Conservation (phyloP, 371 early-diverging fungal genomes). For the Mucor mucedo region DNA sequence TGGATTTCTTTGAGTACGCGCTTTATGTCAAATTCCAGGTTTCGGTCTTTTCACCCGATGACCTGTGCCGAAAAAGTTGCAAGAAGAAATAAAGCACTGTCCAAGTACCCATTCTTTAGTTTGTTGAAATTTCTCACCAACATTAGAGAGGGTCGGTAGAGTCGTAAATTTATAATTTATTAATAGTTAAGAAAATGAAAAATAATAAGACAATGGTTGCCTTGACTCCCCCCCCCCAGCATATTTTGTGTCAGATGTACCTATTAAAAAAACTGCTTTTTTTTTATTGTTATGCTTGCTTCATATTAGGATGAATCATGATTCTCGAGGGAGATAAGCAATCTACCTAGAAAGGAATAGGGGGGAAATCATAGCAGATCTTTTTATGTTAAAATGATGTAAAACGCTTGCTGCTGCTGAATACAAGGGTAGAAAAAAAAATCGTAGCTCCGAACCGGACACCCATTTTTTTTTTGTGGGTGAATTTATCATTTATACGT, state of each 20-base stretch:
- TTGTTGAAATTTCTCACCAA: slow-evolving; percentile 8
- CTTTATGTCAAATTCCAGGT: slow-evolving; percentile 38
- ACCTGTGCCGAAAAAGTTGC: slow-evolving; percentile 36
- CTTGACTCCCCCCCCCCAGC: too few relatives aligned
- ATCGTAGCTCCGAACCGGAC: slow-evolving; percentile 3
- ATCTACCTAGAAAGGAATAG: not conserved
- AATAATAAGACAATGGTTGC: too few relatives aligned
- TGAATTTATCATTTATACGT: slow-evolving; percentile 4
- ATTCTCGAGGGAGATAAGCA: too few relatives aligned
- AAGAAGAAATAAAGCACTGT: slow-evolving; percentile 23
- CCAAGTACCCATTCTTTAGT: slow-evolving; percentile 29
- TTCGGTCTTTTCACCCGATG: slow-evolving; percentile 16
- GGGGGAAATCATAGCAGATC: not conserved
- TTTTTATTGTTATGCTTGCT: too few relatives aligned
- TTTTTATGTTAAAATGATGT: not conserved
- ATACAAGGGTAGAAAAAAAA: slow-evolving; percentile 6
- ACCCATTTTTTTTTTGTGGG: not conserved
- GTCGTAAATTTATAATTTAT: slow-evolving; percentile 18
- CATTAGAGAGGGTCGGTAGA: slow-evolving; percentile 31
- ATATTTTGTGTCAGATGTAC: too few relatives aligned
- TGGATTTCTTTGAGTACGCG: slow-evolving; percentile 21
- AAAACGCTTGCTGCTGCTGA: not conserved
- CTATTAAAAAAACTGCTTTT: too few relatives aligned
- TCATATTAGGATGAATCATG: too few relatives aligned
- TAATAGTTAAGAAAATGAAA: slow-evolving; percentile 13